Evolutionary conservation across 768 basidiomycete genomes (phyloP).

Genomic region (Boletus eberwhitei): DNA sequence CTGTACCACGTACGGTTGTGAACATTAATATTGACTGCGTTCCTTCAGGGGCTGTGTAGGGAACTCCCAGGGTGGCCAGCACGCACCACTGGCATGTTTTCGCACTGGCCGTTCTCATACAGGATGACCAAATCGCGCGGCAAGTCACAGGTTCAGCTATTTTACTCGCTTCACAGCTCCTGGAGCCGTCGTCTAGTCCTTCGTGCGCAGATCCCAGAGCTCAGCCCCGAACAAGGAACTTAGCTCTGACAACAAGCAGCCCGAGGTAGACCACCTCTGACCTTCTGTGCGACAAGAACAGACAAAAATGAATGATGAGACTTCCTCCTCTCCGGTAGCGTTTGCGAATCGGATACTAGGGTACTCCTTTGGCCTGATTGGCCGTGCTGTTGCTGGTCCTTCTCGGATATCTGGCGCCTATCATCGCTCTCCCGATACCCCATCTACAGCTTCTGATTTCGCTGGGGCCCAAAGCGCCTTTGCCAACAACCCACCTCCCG

Average conservation of each 20-base stretch:
- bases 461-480: slow-evolving; percentile 21
- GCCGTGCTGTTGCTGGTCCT: slow-evolving; percentile 21
- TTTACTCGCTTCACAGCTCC: slow-evolving; percentile 43
- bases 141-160: neutral
- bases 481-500: slow-evolving; percentile 18
- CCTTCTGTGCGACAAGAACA: slow-evolving; percentile 9
- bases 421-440: neutral
- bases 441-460: neutral
- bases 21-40: too few relatives aligned
- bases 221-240: slow-evolving; percentile 32
- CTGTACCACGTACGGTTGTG: too few relatives aligned
- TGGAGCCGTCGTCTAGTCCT: slow-evolving; percentile 47
- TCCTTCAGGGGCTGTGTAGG: too few relatives aligned
- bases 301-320: neutral
- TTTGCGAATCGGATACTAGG: neutral
- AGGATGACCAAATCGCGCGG: neutral
- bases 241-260: slow-evolving; percentile 19
- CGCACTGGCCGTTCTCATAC: neutral
- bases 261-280: slow-evolving; percentile 17
- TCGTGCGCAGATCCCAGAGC: slow-evolving; percentile 37
- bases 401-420: slow-evolving; percentile 6
- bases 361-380: slow-evolving; percentile 6
- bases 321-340: neutral
- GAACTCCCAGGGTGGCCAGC: too few relatives aligned
- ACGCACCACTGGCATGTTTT: too few relatives aligned